Evolutionary conservation across 306 rosid genomes (phyloP), one percentile per base, ranked within the genome.

Genomic region (Hylodesmum podocarpum): DNA sequence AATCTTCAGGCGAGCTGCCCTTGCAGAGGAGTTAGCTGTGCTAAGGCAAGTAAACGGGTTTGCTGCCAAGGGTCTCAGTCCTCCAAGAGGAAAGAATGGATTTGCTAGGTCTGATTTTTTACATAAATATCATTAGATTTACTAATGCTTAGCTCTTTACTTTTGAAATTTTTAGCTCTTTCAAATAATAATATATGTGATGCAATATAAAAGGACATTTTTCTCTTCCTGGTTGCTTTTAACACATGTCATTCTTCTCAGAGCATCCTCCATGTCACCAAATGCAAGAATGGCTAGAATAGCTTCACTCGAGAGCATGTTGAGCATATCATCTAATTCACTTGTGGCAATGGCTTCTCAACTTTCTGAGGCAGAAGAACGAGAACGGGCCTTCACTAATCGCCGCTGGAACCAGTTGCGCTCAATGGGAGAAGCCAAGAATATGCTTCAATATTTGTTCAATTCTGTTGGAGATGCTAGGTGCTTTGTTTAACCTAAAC

Each of bases 291-390:
- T 87, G 89, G 89, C 97, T 51, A 86, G 96, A 90, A 91, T 94
- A 72, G 82, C 89, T 54, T 94, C 98, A 66, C 96, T 94, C 63
- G 98, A 91, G 85, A 94, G 76, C 89, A 91, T 94, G 97, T 81
- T 94, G 54, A 86, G 90, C 90, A 90, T 94, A 86, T 82, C 98
- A 33, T 94, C 98, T 62, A 94, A 91, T 83, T 94, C 98, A 63
- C 96, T 94, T 36, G 98, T 94, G 64, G 94, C 97, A 28, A 94
- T 94, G 98, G 98, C 98, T 76, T 94, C 98, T 50, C 98, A 94
- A 86, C 96, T 94, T 76, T 94, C 98, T 57, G 98, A 94, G 87
- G 97, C 98, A 76, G 98, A 94, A 89, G 98, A 94, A 81, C 84
- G 97, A 49, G 98, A 94, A 24, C 90, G 97, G 53, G 93, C 97